Evolutionary conservation across 2,329 filamentous ascomycete species (phyloP), one percentile per base, ranked within the genome.

Genomic region (Xylariaceae sp.): DNA sequence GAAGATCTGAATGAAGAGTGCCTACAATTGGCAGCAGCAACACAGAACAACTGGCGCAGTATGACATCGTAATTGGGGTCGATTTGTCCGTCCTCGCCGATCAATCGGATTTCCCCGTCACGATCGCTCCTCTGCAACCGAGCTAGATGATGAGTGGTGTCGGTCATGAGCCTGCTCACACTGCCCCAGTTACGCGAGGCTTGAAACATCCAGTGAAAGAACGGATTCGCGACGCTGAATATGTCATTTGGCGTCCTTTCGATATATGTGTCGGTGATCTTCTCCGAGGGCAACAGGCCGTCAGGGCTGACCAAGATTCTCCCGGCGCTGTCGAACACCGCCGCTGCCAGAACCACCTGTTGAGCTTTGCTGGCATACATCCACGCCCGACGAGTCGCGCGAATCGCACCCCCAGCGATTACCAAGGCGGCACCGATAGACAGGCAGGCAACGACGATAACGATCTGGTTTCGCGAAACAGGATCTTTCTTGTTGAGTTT

Each of bases 121-220:
- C 62, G 52, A 21, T 53, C 48, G 30, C 47, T 46, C 31, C 58
- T 56, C 5, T 67, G 57, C 41, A 74, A 51, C 53, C 67, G 44
- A 45, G 69, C 61, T n/a, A 94, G 58, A 45, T 92, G 84, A 24
- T 67, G 68, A 34, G 72, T 71, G 81, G 94, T 94, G 26, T 72
- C 73, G 5, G 74, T 73, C 16, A 93, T 67, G 5, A 92, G 64
- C 28, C 77, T 73, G 35, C 68, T 68, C 17, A 94, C 70, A 25
- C 75, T 72, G 6, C 61, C 53, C 88, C 88, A 94, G 55, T 88
- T 82, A 38, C 79, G 72, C 5, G 83, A 85, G 3, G 86, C 83
- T 36, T 83, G 75, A 52, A 84, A 93, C 50, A 92, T 80, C 88
- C 88, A 94, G 31, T 88, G 77, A 57, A 92, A 94, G 2, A 89